These are phyloP conservation scores for Glycine latifolia DNA, from an alignment of 306 rosid genomes.

Conservation along the genomic window DNA sequence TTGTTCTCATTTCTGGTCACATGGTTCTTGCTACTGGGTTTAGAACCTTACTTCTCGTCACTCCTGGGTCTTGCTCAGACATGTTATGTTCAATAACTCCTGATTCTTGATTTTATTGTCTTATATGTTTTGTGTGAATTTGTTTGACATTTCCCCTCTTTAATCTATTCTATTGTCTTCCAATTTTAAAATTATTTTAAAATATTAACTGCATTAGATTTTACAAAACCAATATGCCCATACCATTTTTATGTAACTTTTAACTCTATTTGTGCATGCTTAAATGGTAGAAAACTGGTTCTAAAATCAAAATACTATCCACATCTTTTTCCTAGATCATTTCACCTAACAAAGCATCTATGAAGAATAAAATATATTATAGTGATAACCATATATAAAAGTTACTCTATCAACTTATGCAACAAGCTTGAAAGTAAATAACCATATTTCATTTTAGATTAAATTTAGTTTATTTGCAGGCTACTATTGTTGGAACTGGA, in stretches of 20 bases:
- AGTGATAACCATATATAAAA: not conserved
- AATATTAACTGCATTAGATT: not conserved
- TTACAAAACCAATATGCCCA: not conserved
- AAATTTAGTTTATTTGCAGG: too few relatives aligned
- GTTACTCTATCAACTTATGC: not conserved
- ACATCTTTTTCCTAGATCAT: not conserved
- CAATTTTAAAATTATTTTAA: not conserved
- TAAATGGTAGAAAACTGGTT: not conserved
- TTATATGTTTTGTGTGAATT: too few relatives aligned
- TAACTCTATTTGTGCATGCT: not conserved
- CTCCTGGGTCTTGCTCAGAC: too few relatives aligned
- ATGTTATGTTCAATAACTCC: too few relatives aligned
- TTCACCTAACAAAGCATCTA: not conserved
- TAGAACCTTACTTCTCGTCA: too few relatives aligned
- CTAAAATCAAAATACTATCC: not conserved
- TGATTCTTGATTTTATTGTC: too few relatives aligned
- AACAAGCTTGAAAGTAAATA: conserved; percentile 1
- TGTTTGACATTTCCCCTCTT: too few relatives aligned
- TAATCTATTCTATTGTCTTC: too few relatives aligned
- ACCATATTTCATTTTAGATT: too few relatives aligned
- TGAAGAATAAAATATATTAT: not conserved
- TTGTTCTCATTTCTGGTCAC: too few relatives aligned
- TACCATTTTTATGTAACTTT: not conserved
- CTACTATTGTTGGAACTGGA: too few relatives aligned
- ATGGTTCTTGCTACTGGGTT: too few relatives aligned